These are phyloP conservation scores for Tulasnella sp. DNA, from an alignment of 768 basidiomycete species.

Conservation along the genomic window DNA sequence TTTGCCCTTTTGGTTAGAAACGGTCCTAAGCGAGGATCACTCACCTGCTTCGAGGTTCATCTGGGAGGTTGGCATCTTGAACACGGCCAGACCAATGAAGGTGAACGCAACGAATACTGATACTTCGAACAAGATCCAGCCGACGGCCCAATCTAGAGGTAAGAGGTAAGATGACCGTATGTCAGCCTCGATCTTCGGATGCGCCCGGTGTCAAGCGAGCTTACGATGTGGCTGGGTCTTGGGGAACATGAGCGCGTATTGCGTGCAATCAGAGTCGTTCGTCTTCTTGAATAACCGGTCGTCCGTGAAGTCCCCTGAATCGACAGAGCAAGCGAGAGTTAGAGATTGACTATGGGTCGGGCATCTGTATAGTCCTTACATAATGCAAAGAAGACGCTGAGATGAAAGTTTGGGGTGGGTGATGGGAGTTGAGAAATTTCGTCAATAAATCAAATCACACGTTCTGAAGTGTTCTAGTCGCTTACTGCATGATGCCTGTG, in stretches of 20 bases:
- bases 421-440: background rate
- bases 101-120: conserved; percentile 71
- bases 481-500: conserved; percentile 66
- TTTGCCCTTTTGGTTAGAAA: background rate
- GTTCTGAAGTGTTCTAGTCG: conserved; percentile 20
- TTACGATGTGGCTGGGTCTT: conserved; percentile 65
- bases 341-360: background rate
- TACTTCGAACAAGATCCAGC: conserved; percentile 80
- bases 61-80: conserved; percentile 62
- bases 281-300: conserved; percentile 92
- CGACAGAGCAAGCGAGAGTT: conserved; percentile 15
- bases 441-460: conserved; percentile 32
- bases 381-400: conserved; percentile 77
- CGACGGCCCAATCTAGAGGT: conserved; percentile 68
- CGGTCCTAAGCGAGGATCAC: conserved; percentile 29
- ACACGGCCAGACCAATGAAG: conserved; percentile 73
- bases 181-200: background rate
- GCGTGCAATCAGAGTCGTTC: conserved; percentile 90
- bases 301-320: conserved; percentile 84
- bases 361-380: conserved; percentile 48
- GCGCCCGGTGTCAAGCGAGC: conserved; percentile 29
- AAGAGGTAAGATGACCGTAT: background rate
- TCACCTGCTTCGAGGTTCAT: conserved; percentile 72
- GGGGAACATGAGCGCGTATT: conserved; percentile 75
- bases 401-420: background rate